Evolutionary conservation across 1,284 basidiomycete genomes (phyloP).

Genomic region (Melampsora medusae): DNA sequence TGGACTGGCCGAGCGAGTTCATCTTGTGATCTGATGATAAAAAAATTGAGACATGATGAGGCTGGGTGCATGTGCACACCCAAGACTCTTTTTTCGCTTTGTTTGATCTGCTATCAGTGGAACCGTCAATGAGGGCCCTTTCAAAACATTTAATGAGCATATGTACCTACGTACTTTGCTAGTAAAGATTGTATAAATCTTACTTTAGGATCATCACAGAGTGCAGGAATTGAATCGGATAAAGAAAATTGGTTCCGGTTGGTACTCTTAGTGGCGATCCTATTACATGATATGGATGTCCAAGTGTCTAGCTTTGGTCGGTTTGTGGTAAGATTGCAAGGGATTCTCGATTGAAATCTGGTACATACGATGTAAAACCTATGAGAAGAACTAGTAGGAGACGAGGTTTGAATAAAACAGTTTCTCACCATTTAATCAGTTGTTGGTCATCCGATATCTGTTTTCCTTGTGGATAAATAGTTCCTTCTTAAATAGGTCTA

Average conservation of each 20-base stretch:
- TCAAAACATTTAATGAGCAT: too few species aligned
- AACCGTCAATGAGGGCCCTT: too few species aligned
- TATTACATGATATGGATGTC: slow-evolving; percentile 32
- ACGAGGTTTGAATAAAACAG: slow-evolving; percentile 5
- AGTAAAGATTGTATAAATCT: slow-evolving; percentile 84
- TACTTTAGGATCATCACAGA: slow-evolving; percentile 89
- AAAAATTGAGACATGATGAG: too few species aligned
- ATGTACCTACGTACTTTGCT: too few species aligned
- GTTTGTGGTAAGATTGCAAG: slow-evolving; percentile 7
- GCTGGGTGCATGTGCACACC: too few species aligned
- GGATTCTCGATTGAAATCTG: slow-evolving; percentile 27
- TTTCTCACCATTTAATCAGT: slow-evolving; percentile 40
- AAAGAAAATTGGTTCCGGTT: background rate
- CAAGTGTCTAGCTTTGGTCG: slow-evolving; percentile 18
- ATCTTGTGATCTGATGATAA: too few species aligned
- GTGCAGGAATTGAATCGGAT: slow-evolving; percentile 67
- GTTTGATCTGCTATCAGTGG: too few species aligned
- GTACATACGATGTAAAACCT: slow-evolving; percentile 37
- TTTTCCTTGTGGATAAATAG: slow-evolving; percentile 11
- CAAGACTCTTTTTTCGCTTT: too few species aligned
- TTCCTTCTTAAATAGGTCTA: background rate
- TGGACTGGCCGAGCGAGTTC: too few species aligned
- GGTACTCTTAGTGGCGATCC: background rate
- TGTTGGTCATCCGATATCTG: slow-evolving; percentile 39
- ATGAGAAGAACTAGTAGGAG: background rate